Conservation (phyloP, 495 filamentous ascomycete species). For the Sporormia fimetaria region DNA sequence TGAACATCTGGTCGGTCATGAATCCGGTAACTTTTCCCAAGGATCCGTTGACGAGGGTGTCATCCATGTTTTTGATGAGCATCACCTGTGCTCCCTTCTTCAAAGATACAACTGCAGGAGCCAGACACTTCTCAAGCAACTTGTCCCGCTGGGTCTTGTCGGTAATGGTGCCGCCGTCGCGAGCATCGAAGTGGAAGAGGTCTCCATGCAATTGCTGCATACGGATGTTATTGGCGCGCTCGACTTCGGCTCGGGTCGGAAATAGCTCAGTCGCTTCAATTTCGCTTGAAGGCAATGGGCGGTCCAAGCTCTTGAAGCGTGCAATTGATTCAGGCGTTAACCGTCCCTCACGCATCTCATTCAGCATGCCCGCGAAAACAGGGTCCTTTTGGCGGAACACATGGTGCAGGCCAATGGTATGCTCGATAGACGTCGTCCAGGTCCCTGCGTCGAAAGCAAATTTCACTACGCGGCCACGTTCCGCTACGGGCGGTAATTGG, state of each 20-base stretch:
- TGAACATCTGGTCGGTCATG: constrained; percentile 73
- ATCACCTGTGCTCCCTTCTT: constrained; percentile 95
- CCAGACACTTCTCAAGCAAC: constrained; percentile 84
- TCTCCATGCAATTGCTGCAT: constrained; percentile 63
- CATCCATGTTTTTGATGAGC: constrained; percentile 99
- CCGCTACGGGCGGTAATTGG: constrained; percentile 88
- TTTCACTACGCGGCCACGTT: constrained; percentile 57
- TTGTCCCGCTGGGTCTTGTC: constrained; percentile 61
- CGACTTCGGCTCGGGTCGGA: constrained; percentile 82
- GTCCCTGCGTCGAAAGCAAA: constrained; percentile 88
- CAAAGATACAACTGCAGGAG: constrained; percentile 59
- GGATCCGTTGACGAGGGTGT: constrained; percentile 84
- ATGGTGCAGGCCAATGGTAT: constrained; percentile 89
- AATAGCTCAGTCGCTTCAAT: constrained; percentile 92
- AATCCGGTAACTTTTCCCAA: constrained; percentile 77
- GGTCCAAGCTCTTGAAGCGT: constrained; percentile 58
- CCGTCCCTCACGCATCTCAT: constrained; percentile 88
- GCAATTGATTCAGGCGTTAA: constrained; percentile 57
- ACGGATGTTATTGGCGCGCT: constrained; percentile 65
- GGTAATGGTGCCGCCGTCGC: constrained; percentile 61
- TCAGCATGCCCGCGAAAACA: constrained; percentile 89
- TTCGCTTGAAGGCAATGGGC: constrained; percentile 51
- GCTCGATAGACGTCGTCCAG: constrained; percentile 85
- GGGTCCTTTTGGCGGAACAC: constrained; percentile 95
- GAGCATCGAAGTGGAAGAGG: constrained; percentile 52